Evolutionary conservation across 441 rosid genomes (phyloP).

Genomic region (Pelargonium myrrhifolium): DNA sequence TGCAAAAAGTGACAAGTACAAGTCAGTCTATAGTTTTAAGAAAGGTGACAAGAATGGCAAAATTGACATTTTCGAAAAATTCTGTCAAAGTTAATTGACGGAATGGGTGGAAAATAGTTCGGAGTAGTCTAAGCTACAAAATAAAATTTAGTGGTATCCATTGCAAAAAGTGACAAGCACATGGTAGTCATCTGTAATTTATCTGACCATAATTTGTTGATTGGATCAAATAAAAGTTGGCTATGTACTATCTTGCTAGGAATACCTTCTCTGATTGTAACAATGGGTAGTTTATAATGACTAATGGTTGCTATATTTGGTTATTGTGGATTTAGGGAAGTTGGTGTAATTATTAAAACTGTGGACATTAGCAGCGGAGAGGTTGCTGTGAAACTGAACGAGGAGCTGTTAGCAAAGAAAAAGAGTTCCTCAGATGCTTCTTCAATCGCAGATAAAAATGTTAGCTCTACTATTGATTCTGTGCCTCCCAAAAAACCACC

Average conservation of each 20-base stretch:
- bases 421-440: constrained; percentile 41
- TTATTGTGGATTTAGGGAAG: constrained; percentile 50
- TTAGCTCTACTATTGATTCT: constrained; percentile 28
- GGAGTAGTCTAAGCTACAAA: no score
- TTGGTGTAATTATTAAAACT: constrained; percentile 62
- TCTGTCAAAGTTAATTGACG: no score
- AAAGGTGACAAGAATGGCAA: no score
- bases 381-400: constrained; percentile 59
- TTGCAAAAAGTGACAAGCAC: no score
- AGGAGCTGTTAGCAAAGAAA: constrained; percentile 57
- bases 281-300: constrained; percentile 11
- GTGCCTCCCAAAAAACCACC: constrained; percentile 34
- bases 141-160: no score
- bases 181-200: no score
- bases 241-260: not conserved
- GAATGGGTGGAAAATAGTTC: no score
- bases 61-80: no score
- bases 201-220: not conserved
- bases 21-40: no score
- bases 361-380: constrained; percentile 69
- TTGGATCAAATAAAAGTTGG: not conserved
- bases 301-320: constrained; percentile 16
- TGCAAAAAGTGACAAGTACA: no score
- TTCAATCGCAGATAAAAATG: constrained; percentile 32
- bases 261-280: constrained; percentile 1